Evolutionary conservation across 306 rosid genomes (phyloP).

Genomic region (Cucurbita ficifolia): DNA sequence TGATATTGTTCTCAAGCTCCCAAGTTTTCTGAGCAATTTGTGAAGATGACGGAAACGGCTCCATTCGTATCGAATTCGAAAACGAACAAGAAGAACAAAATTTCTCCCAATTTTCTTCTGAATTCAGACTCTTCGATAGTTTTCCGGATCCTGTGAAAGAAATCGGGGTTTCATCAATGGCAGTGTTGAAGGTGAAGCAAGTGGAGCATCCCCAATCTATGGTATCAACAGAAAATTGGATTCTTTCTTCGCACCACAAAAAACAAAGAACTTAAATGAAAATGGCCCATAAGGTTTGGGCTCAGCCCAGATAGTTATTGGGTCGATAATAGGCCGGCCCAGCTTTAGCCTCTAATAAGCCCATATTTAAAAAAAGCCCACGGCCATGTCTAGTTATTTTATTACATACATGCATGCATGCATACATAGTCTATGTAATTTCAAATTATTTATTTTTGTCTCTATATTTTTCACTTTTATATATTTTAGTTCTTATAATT

Average conservation of each 20-base stretch:
- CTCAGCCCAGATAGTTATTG: neutral
- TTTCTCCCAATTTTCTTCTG: neutral
- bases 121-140: neutral
- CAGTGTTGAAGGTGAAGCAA: neutral
- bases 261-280: neutral
- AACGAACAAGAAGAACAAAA: neutral
- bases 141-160: neutral
- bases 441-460: no score
- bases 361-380: neutral
- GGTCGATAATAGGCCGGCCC: neutral
- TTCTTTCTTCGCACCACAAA: neutral
- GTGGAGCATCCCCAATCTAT: neutral
- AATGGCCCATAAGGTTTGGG: neutral
- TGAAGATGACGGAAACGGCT: conserved; percentile 26
- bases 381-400: neutral
- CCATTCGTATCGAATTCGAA: conserved; percentile 20
- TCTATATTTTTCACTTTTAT: no score
- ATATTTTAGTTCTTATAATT: no score
- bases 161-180: neutral
- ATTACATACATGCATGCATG: no score
- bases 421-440: no score
- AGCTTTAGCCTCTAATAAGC: neutral
- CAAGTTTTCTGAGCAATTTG: conserved; percentile 74
- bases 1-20: conserved; percentile 86
- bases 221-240: neutral